Base-by-base conservation (phyloP, 495 filamentous ascomycete genomes). In the Aspergillus carlsbadensis region DNA sequence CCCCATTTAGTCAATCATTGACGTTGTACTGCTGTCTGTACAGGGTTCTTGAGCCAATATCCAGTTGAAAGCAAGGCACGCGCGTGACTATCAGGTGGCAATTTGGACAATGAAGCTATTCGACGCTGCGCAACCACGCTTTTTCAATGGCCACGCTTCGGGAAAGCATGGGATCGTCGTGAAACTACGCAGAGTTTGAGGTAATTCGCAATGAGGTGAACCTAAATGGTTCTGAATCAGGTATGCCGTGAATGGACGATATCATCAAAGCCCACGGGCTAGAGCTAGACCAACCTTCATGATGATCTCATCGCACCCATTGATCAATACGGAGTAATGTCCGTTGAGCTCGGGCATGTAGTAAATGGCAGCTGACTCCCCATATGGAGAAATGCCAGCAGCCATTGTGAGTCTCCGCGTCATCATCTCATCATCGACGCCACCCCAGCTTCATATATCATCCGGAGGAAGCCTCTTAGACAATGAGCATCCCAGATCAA, bases 351-450 rank as follows among this genome's bases (percentile, higher is more conserved):
- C n/a, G n/a, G n/a, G n/a, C n/a, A n/a, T n/a, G n/a, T n/a, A n/a
- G n/a, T n/a, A n/a, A n/a, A n/a, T n/a, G n/a, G 22, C 26, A 29
- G 26, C 26, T 29, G 26, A 29, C 26, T 15, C n/a, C n/a, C 42
- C 21, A 21, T 10, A 26, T 41, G 39, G 21, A 45, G 22, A 1
- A 29, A 45, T 29, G 40, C 45, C n/a, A 2, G 29, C 45, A 48
- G n/a, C 4, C 14, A 15, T 54, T 8, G 10, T 35, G 44, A 52
- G 56, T 58, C 40, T 52, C 29, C 37, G 56, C 56, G 56, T 58
- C 56, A 58, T 58, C 46, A 48, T 34, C 49, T 46, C 56, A 58
- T 58, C 56, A 58, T 53, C 26, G 11, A 26, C 33, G 41, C 49
- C 56, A 58, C 48, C 20, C 20, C 29, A 13, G 20, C 20, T 17